Evolutionary conservation across 108 stramenopile species (phyloP).

Genomic region (Seminavis robusta): DNA sequence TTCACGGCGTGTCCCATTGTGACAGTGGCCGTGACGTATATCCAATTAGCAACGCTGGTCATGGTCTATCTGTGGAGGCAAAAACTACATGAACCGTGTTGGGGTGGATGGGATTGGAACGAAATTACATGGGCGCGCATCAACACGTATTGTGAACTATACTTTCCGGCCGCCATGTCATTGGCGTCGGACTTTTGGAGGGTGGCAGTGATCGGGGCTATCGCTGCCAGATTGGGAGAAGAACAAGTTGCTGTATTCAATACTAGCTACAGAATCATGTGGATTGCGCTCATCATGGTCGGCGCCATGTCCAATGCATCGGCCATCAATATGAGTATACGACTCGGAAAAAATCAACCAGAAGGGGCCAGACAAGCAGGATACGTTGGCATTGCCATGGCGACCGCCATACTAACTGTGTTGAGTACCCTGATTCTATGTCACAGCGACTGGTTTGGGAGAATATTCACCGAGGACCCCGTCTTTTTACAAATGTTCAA

Average conservation of each 20-base stretch:
- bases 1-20: slow-evolving; percentile 81
- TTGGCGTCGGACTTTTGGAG: slow-evolving; percentile 83
- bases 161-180: slow-evolving; percentile 70
- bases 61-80: slow-evolving; percentile 37
- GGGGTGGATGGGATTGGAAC: slow-evolving; percentile 37
- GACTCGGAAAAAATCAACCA: slow-evolving; percentile 46
- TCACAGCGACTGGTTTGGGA: slow-evolving; percentile 47
- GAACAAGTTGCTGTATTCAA: slow-evolving; percentile 82
- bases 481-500: slow-evolving; percentile 65
- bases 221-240: slow-evolving; percentile 65
- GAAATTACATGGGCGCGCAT: slow-evolving; percentile 64
- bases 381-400: slow-evolving; percentile 42
- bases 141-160: slow-evolving; percentile 52
- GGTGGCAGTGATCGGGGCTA: slow-evolving; percentile 63
- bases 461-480: slow-evolving; percentile 68
- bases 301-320: slow-evolving; percentile 54
- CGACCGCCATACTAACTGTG: slow-evolving; percentile 27
- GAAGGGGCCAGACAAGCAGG: slow-evolving; percentile 61
- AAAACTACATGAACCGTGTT: slow-evolving; percentile 40
- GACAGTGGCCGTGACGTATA: slow-evolving; percentile 55
- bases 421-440: slow-evolving; percentile 39
- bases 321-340: slow-evolving; percentile 44
- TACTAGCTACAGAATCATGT: slow-evolving; percentile 83
- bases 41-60: slow-evolving; percentile 40
- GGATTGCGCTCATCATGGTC: slow-evolving; percentile 77